Conservation (phyloP, 2,329 filamentous ascomycete genomes). For the Cordyceps cateniannulata region DNA sequence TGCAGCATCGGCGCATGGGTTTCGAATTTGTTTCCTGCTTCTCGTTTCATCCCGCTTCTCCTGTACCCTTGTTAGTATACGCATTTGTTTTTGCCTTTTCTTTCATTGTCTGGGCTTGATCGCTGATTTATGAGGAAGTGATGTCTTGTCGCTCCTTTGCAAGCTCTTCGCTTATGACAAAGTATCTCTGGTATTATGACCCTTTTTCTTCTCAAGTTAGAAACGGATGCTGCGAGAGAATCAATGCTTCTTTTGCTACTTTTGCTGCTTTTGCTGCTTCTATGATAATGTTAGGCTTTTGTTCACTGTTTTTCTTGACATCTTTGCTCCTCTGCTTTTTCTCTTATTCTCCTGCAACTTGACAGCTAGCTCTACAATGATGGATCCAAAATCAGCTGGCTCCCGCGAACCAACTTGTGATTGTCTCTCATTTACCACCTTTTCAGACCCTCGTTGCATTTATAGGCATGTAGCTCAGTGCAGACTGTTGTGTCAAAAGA, state of each 20-base stretch:
- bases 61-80: neutral
- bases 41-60: neutral
- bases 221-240: neutral
- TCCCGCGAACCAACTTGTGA: too few species aligned
- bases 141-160: neutral
- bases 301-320: too few species aligned
- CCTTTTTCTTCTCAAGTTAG: neutral
- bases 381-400: too few species aligned
- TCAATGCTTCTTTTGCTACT: neutral
- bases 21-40: neutral
- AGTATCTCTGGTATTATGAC: neutral
- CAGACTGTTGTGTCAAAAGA: too few species aligned
- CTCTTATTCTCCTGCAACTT: too few species aligned
- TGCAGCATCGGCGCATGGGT: neutral
- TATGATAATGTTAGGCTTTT: too few species aligned
- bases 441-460: too few species aligned
- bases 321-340: too few species aligned
- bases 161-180: neutral
- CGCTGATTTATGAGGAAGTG: neutral
- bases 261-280: neutral
- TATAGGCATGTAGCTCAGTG: too few species aligned
- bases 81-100: neutral
- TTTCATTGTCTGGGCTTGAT: neutral
- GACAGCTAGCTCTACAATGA: too few species aligned
- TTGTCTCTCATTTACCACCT: too few species aligned